Conservation (phyloP, 768 basidiomycete genomes). For the Mycena floridula region DNA sequence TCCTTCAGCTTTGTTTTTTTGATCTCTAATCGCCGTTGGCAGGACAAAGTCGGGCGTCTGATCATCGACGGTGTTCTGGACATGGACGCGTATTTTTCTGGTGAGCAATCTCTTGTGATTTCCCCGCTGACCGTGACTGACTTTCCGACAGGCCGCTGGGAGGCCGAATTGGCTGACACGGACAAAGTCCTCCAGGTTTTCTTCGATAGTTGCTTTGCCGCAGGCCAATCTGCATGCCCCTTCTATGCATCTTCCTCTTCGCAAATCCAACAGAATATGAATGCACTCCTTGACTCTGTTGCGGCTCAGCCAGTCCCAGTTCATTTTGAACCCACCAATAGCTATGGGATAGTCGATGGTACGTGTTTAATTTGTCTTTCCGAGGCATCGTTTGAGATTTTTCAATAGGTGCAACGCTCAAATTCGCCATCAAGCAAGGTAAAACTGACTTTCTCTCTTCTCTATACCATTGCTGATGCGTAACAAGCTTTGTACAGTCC, state of each 20-base stretch:
- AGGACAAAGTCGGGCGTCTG: constrained; percentile 11
- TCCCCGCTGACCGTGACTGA: not conserved
- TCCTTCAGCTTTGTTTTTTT: no score
- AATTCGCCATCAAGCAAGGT: constrained; percentile 15
- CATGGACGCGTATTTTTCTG: constrained; percentile 15
- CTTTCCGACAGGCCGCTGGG: constrained; percentile 4
- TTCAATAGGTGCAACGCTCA: constrained; percentile 10
- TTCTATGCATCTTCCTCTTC: constrained; percentile 13
- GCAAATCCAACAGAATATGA: constrained; percentile 12
- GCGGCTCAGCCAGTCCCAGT: constrained; percentile 15
- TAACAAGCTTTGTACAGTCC: constrained; percentile 16
- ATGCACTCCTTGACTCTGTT: constrained; percentile 10
- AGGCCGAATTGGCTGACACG: constrained; percentile 14
- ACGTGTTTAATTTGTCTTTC: no score
- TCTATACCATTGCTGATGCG: no score
- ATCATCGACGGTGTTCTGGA: constrained; percentile 18
- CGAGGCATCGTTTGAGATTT: no score
- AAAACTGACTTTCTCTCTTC: no score
- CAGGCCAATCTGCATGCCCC: constrained; percentile 16
- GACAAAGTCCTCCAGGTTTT: constrained; percentile 17
- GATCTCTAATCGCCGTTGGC: no score
- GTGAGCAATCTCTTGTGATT: no score
- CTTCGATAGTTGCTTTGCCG: constrained; percentile 15
- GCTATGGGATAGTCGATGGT: constrained; percentile 21
- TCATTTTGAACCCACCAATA: constrained; percentile 1